Evolutionary conservation across 768 basidiomycete species (phyloP), one percentile per base, ranked within the genome.

Genomic region (Amyloporia xantha): DNA sequence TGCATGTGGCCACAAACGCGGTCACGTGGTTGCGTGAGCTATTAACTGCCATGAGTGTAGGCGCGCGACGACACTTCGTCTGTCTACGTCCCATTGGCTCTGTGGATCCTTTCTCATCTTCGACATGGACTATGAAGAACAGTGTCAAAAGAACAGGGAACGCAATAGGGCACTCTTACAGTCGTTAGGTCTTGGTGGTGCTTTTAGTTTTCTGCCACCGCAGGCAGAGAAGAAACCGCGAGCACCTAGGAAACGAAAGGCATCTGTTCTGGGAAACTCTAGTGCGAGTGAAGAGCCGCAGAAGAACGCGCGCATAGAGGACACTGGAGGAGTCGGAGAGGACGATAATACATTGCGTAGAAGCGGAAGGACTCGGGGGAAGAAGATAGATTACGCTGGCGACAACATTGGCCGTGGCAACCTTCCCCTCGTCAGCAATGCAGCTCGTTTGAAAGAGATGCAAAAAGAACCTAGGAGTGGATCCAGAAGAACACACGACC

Each of bases 361-460:
- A 44, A 91, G 88, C 60, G 68, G 76, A 38, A 75, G 89, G 43
- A 81, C 81, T 53, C 69, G 73, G 3, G 82, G 79, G 1, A 84
- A 80, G 56, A 64, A 59, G 12, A 62, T 80, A 2, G 71, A 84
- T 63, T 83, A 85, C 61, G 72, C 60, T 3, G 69, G 66, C 23
- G 60, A 62, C 35, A 44, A 50, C 57, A 35, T 26, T 0, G 48
- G 52, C 36, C 53, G 44, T 2, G 38, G 49, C 17, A 37, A 51
- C 2, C 57, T 50, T 15, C 47, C 44, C 17, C 33, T 55, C 2
- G 39, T 48, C 2, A 54, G 48, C 40, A 46, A 50, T 2, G 26
- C 53, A 38, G 58, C 54, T 12, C 55, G 55, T n/a, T 54, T 61
- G 17, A 52, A 55, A 24, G 58, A 52, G 36, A 58, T 54, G 48